These are phyloP conservation scores for Phalaenopsis hybrid DNA, from an alignment of 116 monocot species.

Conservation along the genomic window DNA sequence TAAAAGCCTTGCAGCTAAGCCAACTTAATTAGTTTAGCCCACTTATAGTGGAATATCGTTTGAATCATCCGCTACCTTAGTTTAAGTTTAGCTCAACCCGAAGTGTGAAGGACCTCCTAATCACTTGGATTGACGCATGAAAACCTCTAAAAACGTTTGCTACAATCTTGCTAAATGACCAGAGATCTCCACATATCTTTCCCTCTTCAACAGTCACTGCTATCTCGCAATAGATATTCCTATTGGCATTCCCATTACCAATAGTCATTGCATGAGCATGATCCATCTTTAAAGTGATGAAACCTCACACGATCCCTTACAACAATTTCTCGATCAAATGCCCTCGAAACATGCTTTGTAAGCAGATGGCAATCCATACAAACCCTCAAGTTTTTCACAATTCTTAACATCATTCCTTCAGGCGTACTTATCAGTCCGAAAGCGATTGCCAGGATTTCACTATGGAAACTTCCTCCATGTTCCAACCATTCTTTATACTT, in stretches of 20 bases:
- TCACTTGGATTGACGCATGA: neutral
- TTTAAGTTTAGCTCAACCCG: neutral
- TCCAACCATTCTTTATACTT: slow-evolving; percentile 9
- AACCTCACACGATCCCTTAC: slow-evolving; percentile 43
- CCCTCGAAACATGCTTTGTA: slow-evolving; percentile 21
- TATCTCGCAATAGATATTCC: neutral
- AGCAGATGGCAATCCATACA: slow-evolving; percentile 35
- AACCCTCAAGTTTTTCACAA: slow-evolving; percentile 39
- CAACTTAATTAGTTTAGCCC: neutral
- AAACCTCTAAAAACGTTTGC: no score
- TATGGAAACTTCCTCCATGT: slow-evolving; percentile 18
- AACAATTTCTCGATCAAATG: slow-evolving; percentile 31
- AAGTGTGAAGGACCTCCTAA: neutral
- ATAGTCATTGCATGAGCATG: slow-evolving; percentile 29
- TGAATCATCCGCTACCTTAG: neutral
- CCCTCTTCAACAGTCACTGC: neutral
- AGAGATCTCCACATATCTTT: no score
- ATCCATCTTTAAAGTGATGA: slow-evolving; percentile 27
- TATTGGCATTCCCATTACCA: slow-evolving; percentile 19
- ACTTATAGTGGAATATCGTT: neutral
- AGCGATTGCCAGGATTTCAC: slow-evolving; percentile 40
- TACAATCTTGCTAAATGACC: no score
- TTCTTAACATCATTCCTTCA: slow-evolving; percentile 12
- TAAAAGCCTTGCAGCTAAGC: neutral
- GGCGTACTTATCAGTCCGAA: slow-evolving; percentile 18